phyloP scores from a whole-genome alignment of 2,329 filamentous ascomycete genomes.

The Aspergillus ustus region DNA sequence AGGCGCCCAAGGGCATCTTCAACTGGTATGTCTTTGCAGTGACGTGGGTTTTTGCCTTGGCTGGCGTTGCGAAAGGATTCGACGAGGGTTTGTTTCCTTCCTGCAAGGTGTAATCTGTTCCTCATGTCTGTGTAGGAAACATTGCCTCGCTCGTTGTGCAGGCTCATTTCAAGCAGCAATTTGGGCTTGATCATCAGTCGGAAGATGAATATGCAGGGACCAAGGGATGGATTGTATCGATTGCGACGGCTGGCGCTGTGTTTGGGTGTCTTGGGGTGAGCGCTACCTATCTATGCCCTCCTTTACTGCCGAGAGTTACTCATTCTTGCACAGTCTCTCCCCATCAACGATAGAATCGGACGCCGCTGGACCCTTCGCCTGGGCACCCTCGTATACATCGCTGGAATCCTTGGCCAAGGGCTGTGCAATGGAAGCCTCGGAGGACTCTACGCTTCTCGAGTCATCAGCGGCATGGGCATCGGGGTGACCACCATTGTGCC shows the following conservation, averaged over 20 bases:
- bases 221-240: conserved; percentile 26
- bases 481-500: conserved; percentile 23
- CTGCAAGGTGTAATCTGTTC: background rate
- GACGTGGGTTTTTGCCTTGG: conserved; percentile 28
- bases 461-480: conserved; percentile 26
- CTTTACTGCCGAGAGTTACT: too few relatives aligned
- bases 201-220: conserved; percentile 20
- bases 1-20: conserved; percentile 26
- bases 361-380: conserved; percentile 24
- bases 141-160: conserved; percentile 28
- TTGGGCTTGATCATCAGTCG: conserved; percentile 22
- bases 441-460: conserved; percentile 23
- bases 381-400: conserved; percentile 24
- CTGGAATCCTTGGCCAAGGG: conserved; percentile 25
- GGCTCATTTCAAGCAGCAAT: conserved; percentile 19
- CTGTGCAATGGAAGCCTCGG: conserved; percentile 21
- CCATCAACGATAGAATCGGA: conserved; percentile 22
- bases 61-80: conserved; percentile 28
- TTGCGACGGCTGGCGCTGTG: conserved; percentile 25
- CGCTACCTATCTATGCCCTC: too few relatives aligned
- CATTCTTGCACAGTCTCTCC: background rate
- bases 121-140: conserved; percentile 16
- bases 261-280: conserved; percentile 25
- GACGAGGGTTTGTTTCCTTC: conserved; percentile 22
- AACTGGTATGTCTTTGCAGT: conserved; percentile 20